Base-by-base conservation (phyloP, 2,329 filamentous ascomycete genomes). In the Aaosphaeria arxii region DNA sequence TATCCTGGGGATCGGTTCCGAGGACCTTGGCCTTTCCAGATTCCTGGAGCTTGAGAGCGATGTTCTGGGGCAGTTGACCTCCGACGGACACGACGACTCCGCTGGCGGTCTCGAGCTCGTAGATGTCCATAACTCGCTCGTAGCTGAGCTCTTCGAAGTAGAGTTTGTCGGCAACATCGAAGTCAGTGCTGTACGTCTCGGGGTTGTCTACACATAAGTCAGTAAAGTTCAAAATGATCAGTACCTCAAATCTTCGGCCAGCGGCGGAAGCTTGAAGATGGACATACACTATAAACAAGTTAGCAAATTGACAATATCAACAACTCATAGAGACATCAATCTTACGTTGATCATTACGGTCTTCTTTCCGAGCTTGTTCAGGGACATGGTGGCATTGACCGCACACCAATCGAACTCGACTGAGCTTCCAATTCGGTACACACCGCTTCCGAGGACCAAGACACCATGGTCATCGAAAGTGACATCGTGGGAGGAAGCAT, bases 331-430 rank as follows among this genome's bases (percentile, higher is more conserved):
- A 9, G n/a, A 9, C n/a, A 36, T 36, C n/a, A 36, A 47, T 74
- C 77, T 78, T 73, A 82, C 79, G 65, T 97, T 97, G 65, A 99
- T 94, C 89, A 97, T 95, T 49, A 96, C 85, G 30, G 94, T 97
- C 85, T 96, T 96, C 79, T 96, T 88, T 58, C 91, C 91, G 79
- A 95, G 89, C 52, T 86, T 79, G 62, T 86, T 84, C 54, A 97
- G 80, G 39, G 90, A 88, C 53, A 89, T 81, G 7, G 91, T 91
- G 55, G 91, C 88, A 64, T 91, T 94, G 52, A 96, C 91, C 55
- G 91, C 91, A 70, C 92, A 97, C 92, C 92, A 97, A 74, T 99
- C 92, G 68, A 99, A 99, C 74, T 99, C 94, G 45, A 99, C 94
- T 5, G 91, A 96, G 75, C 87, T 92, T 64, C 94, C 94, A 68